These are phyloP conservation scores for Glaciozyma martinii DNA, from an alignment of 768 basidiomycete genomes.

Conservation along the genomic window DNA sequence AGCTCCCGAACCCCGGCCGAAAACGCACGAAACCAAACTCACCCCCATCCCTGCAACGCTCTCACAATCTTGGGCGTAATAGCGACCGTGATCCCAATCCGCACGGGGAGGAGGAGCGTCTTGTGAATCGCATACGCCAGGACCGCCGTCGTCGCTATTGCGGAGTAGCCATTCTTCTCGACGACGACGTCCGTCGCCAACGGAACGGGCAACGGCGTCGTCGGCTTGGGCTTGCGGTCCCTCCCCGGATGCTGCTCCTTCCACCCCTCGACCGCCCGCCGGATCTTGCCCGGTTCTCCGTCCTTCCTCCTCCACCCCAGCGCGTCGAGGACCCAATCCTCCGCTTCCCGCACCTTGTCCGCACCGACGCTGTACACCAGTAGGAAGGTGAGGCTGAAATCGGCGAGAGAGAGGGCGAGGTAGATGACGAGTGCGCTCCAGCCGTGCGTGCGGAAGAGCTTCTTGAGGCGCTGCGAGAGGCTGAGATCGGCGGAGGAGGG, in stretches of 20 bases:
- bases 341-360: slow-evolving; percentile 69
- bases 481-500: no score
- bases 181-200: slow-evolving; percentile 3
- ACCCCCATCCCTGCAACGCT: slow-evolving; percentile 27
- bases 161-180: slow-evolving; percentile 50
- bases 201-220: background rate
- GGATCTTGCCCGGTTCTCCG: slow-evolving; percentile 17
- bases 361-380: slow-evolving; percentile 80
- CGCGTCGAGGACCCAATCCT: slow-evolving; percentile 43
- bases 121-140: slow-evolving; percentile 96
- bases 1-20: background rate
- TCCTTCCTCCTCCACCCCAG: slow-evolving; percentile 38
- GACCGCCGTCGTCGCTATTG: slow-evolving; percentile 82
- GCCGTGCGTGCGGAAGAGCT: slow-evolving; percentile 65
- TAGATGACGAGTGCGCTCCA: slow-evolving; percentile 95
- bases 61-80: slow-evolving; percentile 32
- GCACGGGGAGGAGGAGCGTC: slow-evolving; percentile 76
- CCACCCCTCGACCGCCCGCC: slow-evolving; percentile 13
- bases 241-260: slow-evolving; percentile 3
- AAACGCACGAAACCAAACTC: background rate
- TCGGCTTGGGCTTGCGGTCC: slow-evolving; percentile 5
- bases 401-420: slow-evolving; percentile 58
- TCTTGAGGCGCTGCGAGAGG: background rate
- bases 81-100: slow-evolving; percentile 69
- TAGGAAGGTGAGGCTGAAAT: slow-evolving; percentile 76